Conservation (phyloP, 2,329 filamentous ascomycete genomes). For the Colletotrichum filicis region DNA sequence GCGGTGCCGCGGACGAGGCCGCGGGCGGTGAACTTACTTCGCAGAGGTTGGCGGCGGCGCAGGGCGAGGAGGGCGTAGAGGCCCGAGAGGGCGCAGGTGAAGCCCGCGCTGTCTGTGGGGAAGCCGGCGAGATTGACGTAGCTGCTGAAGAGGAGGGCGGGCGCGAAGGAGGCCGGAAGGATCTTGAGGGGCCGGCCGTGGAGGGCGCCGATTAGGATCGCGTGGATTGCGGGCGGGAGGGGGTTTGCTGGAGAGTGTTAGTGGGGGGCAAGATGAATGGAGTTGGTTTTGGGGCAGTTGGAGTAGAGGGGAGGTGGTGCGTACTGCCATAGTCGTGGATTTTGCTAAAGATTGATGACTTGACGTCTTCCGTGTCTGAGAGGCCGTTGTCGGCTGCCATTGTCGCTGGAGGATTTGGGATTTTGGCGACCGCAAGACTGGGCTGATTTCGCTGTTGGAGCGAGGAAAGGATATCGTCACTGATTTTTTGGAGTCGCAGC, state of each 20-base stretch:
- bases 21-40: constrained; percentile 56
- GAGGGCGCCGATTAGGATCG: constrained; percentile 65
- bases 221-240: constrained; percentile 64
- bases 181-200: constrained; percentile 65
- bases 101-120: constrained; percentile 65
- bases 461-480: constrained; percentile 11
- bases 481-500: constrained; percentile 4
- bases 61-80: constrained; percentile 67
- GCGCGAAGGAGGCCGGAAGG: constrained; percentile 61
- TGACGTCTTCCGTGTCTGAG: neutral
- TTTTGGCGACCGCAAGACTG: neutral
- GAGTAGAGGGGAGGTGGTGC: constrained; percentile 40
- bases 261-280: neutral
- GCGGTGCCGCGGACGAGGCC: constrained; percentile 63
- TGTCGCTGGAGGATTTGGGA: neutral
- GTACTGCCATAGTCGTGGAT: constrained; percentile 63
- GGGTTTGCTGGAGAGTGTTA: constrained; percentile 56
- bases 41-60: constrained; percentile 55
- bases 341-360: constrained; percentile 26
- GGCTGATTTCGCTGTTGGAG: neutral
- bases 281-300: neutral
- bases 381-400: constrained; percentile 13
- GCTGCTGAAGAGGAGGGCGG: constrained; percentile 64
- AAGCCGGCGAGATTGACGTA: constrained; percentile 71
- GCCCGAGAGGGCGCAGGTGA: constrained; percentile 66